phyloP scores from a whole-genome alignment of 1,284 basidiomycete species.

The Boletus hoseneyae region DNA sequence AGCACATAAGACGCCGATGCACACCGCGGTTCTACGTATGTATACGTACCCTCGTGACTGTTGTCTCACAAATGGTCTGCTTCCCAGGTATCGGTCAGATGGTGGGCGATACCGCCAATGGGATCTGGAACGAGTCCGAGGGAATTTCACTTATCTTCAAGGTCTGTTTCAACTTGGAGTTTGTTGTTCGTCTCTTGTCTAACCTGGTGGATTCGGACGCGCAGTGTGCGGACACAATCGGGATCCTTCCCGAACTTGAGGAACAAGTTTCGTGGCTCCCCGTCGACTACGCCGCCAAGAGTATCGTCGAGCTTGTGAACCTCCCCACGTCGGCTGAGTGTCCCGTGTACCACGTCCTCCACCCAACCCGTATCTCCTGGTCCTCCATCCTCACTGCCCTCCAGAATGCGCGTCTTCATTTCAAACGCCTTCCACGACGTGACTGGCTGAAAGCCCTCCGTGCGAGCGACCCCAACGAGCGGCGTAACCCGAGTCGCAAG shows the following conservation, averaged over 20 bases:
- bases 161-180: constrained; percentile 7
- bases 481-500: constrained; percentile 48
- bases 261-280: too few relatives aligned
- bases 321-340: constrained; percentile 7
- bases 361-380: constrained; percentile 41
- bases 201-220: too few relatives aligned
- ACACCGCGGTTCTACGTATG: constrained; percentile 39
- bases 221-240: too few relatives aligned
- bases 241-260: too few relatives aligned
- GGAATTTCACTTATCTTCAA: constrained; percentile 40
- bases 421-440: constrained; percentile 41
- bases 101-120: constrained; percentile 48
- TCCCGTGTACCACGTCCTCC: constrained; percentile 49
- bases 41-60: background rate
- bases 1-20: constrained; percentile 30
- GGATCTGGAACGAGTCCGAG: constrained; percentile 62
- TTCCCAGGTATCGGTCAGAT: constrained; percentile 46
- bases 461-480: constrained; percentile 39
- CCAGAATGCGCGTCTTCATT: constrained; percentile 38
- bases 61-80: background rate
- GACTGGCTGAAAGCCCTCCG: constrained; percentile 25
- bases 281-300: too few relatives aligned
- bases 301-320: too few relatives aligned
- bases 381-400: constrained; percentile 44
- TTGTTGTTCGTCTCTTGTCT: background rate